Evolutionary conservation across 306 rosid genomes (phyloP), one percentile per base, ranked within the genome.

Genomic region (Castanea mollissima): DNA sequence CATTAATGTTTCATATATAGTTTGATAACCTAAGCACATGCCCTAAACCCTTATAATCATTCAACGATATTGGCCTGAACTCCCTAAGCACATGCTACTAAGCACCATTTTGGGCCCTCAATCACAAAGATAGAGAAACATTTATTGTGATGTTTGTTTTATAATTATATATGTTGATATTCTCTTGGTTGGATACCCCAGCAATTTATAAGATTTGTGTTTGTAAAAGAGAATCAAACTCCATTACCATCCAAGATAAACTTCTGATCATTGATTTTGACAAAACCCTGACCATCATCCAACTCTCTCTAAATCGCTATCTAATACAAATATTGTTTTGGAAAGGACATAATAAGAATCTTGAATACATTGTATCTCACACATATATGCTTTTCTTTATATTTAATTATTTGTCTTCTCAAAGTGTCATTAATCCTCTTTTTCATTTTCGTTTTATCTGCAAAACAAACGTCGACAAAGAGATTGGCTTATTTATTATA

Each of bases 201-300:
- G 57, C 76, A 73, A 23, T 58, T 18, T 67, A 57, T 77, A 71
- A 80, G 77, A 76, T 82, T 74, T 74, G 71, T 82, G 79, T 78
- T 63, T 77, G 74, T 64, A 56, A 60, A 35, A 56, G 29, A 79
- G 81, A 78, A 82, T 78, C 84, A 69, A 78, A 63, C 54, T 78
- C 63, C 60, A 29, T 49, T 73, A 27, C 18, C 57, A 57, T 82
- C 85, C 73, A 68, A 82, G 75, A 71, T 76, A 68, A 73, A 75
- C 76, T 69, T 81, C 73, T 72, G 71, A 67, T 77, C 81, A 69
- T 80, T 77, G 76, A 79, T 70, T 79, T 56, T 38, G 89, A 80
- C 82, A 16, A 81, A 85, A 79, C 75, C 70, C 73, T 41, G 11
- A 74, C n/a, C 55, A 57, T 14, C 69, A 69, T 52, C 56, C 41